Evolutionary conservation across 495 filamentous ascomycete genomes (phyloP), one percentile per base, ranked within the genome.

Genomic region (Tuber umbilicatum): DNA sequence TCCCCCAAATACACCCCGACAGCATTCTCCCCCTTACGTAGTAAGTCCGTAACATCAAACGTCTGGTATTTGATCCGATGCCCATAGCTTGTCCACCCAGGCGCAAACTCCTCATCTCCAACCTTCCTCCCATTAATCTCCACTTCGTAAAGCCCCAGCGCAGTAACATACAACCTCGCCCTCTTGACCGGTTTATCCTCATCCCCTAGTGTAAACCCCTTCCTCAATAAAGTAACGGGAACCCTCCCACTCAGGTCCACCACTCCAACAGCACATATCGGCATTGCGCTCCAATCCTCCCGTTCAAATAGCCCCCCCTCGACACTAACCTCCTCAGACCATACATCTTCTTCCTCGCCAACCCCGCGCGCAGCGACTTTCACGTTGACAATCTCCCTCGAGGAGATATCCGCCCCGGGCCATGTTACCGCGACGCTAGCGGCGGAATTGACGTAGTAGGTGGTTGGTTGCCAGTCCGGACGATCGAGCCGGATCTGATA

Each of bases 1-100:
- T 89, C 88, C 0, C 83, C 86, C 27, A 88, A 85, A 41, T 86
- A 84, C 9, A 86, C 86, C 0, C 84, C 86, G 70, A 89, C 83
- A 0, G 79, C 83, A 78, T 88, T 88, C 2, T 76, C 73, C 5
- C 85, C 84, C 1, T 80, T 70, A 7, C 79, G 40, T 5, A 87
- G 75, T 1, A 84, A 73, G 0, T 81, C 76, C 5, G 84, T 82
- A 9, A 89, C 85, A 76, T 89, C 86, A 70, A 86, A 87, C 0
- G 85, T 84, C 73, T 88, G 84, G 76, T 89, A 89, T 19, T 84
- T 81, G 45, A 86, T 81, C 6, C 87, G 84, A 78, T 87, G 83
- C 0, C 83, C 82, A 75, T 88, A 89, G 41, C 84, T 86, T 27
- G 86, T 86, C 87, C 87, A 89, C 0, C 87, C 87, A 0, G 87